Percentiles rank a stretch among this genome's conserved stretches.
phyloP scores from a whole-genome alignment of 352 stramenopile species.

The Plasmopara muralis region DNA sequence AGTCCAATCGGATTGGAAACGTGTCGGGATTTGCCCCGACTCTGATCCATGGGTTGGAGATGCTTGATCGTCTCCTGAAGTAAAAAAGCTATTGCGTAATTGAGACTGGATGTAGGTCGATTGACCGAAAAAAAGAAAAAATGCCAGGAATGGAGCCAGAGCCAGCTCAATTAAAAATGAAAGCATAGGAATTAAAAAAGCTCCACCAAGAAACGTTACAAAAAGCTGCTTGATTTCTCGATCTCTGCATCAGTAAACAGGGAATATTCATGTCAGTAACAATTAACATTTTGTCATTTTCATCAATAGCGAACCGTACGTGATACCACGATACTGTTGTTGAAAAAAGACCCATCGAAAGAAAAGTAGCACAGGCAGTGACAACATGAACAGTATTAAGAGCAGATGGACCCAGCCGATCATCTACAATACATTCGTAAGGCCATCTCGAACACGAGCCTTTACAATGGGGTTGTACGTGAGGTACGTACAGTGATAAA shows the following conservation, averaged over 20 bases:
- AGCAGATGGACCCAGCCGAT: slow-evolving; percentile 19
- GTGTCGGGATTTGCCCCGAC: too few relatives aligned
- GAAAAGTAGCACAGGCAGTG: slow-evolving; percentile 30
- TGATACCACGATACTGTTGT: slow-evolving; percentile 43
- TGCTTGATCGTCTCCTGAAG: too few relatives aligned
- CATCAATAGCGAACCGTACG: slow-evolving; percentile 20
- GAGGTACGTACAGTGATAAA: slow-evolving; percentile 20
- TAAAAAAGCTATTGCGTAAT: too few relatives aligned
- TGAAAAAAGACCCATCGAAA: slow-evolving; percentile 32
- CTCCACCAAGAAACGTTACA: slow-evolving; percentile 46
- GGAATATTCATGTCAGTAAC: slow-evolving; percentile 4
- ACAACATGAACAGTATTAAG: slow-evolving; percentile 25
- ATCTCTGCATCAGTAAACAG: slow-evolving; percentile 29
- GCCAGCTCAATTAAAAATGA: slow-evolving; percentile 33
- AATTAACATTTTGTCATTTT: neutral
- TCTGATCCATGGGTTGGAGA: too few relatives aligned
- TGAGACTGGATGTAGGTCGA: neutral
- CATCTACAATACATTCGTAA: slow-evolving; percentile 12
- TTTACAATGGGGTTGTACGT: neutral
- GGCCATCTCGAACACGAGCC: too few relatives aligned
- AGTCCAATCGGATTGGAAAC: slow-evolving; percentile 25
- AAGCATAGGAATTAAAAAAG: slow-evolving; percentile 35
- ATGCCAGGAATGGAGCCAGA: slow-evolving; percentile 30
- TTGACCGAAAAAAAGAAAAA: neutral
- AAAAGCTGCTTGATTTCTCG: slow-evolving; percentile 53